Evolutionary conservation across 345 rosid genomes (phyloP).

Genomic region (Corymbia maculata): DNA sequence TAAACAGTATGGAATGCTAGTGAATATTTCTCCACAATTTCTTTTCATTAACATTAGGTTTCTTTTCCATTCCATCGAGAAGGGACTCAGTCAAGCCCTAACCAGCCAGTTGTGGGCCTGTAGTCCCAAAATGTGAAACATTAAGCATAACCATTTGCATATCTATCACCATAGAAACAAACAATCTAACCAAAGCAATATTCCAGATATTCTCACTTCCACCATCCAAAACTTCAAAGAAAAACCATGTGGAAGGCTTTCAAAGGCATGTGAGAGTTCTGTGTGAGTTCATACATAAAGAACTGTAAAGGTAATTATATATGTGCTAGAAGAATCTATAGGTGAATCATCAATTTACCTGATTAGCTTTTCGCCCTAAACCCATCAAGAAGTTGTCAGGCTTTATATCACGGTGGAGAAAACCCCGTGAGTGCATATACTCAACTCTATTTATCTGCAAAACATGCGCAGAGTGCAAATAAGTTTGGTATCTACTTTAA

Average conservation of each 20-base stretch:
- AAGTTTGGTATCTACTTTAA: not conserved
- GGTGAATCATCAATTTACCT: slow-evolving; percentile 26
- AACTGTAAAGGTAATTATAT: not conserved
- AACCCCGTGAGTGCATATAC: slow-evolving; percentile 82
- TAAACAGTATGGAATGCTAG: not conserved
- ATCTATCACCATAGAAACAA: not conserved
- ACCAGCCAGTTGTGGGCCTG: not conserved
- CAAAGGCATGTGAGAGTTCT: not conserved
- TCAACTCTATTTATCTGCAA: slow-evolving; percentile 76
- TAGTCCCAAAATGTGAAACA: not conserved
- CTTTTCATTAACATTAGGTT: not conserved
- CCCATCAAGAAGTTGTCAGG: slow-evolving; percentile 94
- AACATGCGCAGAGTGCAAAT: not conserved
- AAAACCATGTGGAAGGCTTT: not conserved
- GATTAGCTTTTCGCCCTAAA: slow-evolving; percentile 89
- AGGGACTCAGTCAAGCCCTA: not conserved
- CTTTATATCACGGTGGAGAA: slow-evolving; percentile 92
- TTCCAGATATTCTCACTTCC: not conserved
- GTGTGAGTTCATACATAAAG: not conserved
- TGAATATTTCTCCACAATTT: not conserved
- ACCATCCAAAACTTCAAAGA: not conserved
- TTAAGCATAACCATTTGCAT: not conserved
- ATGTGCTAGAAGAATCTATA: not conserved
- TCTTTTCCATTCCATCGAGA: not conserved
- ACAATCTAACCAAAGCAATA: not conserved